phyloP scores from a whole-genome alignment of 2,329 filamentous ascomycete genomes.

The Cladobotryum protrusum region DNA sequence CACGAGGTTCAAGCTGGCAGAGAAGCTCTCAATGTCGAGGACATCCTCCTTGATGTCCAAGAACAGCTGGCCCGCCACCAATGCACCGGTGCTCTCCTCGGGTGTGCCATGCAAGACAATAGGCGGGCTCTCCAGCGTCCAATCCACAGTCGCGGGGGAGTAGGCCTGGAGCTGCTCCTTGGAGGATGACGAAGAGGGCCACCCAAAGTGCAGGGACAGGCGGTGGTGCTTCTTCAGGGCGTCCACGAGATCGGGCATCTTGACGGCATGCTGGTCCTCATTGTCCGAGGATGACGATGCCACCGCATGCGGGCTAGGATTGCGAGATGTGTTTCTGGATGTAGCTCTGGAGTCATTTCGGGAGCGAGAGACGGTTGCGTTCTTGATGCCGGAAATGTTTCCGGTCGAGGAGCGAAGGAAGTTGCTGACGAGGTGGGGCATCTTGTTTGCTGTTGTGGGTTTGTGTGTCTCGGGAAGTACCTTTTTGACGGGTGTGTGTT shows the following conservation, averaged over 20 bases:
- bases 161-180: slow-evolving; percentile 33
- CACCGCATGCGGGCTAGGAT: slow-evolving; percentile 26
- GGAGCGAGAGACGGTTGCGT: slow-evolving; percentile 24
- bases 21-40: slow-evolving; percentile 65
- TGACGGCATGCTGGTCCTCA: slow-evolving; percentile 30
- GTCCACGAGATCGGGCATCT: slow-evolving; percentile 34
- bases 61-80: slow-evolving; percentile 78
- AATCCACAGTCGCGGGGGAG: slow-evolving; percentile 38
- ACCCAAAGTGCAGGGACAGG: slow-evolving; percentile 34
- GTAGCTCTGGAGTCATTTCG: slow-evolving; percentile 24
- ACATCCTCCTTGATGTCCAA: slow-evolving; percentile 62
- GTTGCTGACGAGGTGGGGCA: slow-evolving; percentile 53
- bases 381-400: slow-evolving; percentile 46
- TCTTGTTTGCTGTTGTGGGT: slow-evolving; percentile 19
- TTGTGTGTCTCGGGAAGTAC: too few relatives aligned
- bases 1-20: slow-evolving; percentile 64
- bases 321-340: slow-evolving; percentile 23
- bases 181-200: neutral
- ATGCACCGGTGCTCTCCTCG: slow-evolving; percentile 70
- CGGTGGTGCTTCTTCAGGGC: slow-evolving; percentile 37
- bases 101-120: slow-evolving; percentile 75
- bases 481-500: too few relatives aligned
- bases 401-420: slow-evolving; percentile 54
- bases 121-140: slow-evolving; percentile 77
- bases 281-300: slow-evolving; percentile 22